Conservation (phyloP, 2,329 filamentous ascomycete species). For the Didymella keratinophila region DNA sequence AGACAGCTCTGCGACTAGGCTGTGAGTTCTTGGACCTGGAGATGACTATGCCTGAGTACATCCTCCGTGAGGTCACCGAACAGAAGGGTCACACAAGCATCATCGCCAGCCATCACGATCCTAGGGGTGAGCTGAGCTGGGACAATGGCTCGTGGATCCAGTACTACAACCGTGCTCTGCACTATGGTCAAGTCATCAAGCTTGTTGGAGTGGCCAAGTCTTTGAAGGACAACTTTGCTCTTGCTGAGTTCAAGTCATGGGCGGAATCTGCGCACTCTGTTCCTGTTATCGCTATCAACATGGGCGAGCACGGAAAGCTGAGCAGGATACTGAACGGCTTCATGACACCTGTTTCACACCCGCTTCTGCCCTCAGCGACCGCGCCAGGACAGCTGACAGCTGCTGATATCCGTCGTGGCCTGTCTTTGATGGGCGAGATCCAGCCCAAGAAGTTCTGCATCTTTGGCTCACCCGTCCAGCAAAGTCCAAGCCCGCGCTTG, state of each 20-base stretch:
- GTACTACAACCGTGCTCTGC: slow-evolving; percentile 87
- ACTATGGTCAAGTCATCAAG: slow-evolving; percentile 93
- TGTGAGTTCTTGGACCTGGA: slow-evolving; percentile 95
- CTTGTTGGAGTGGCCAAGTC: slow-evolving; percentile 81
- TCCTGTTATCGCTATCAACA: slow-evolving; percentile 95
- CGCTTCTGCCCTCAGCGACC: slow-evolving; percentile 86
- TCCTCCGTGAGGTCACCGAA: slow-evolving; percentile 73
- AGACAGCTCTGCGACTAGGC: slow-evolving; percentile 79
- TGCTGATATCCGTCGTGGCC: slow-evolving; percentile 80
- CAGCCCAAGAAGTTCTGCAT: slow-evolving; percentile 80
- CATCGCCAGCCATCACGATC: slow-evolving; percentile 96
- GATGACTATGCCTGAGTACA: slow-evolving; percentile 80
- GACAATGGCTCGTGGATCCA: slow-evolving; percentile 90
- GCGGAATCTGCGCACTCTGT: slow-evolving; percentile 76
- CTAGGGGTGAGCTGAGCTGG: slow-evolving; percentile 81
- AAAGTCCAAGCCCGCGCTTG: slow-evolving; percentile 84
- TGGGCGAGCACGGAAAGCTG: slow-evolving; percentile 86
- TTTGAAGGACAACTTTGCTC: slow-evolving; percentile 85
- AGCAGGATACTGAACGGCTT: slow-evolving; percentile 91
- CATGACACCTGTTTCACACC: slow-evolving; percentile 93
- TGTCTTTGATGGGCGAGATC: slow-evolving; percentile 81
- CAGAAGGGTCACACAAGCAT: slow-evolving; percentile 78
- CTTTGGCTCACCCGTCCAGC: slow-evolving; percentile 83
- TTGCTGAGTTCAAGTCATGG: slow-evolving; percentile 80
- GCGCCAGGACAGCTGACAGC: slow-evolving; percentile 94